phyloP scores from a whole-genome alignment of 2,329 filamentous ascomycete genomes.

The Hawksworthiomyces lignivorus region DNA sequence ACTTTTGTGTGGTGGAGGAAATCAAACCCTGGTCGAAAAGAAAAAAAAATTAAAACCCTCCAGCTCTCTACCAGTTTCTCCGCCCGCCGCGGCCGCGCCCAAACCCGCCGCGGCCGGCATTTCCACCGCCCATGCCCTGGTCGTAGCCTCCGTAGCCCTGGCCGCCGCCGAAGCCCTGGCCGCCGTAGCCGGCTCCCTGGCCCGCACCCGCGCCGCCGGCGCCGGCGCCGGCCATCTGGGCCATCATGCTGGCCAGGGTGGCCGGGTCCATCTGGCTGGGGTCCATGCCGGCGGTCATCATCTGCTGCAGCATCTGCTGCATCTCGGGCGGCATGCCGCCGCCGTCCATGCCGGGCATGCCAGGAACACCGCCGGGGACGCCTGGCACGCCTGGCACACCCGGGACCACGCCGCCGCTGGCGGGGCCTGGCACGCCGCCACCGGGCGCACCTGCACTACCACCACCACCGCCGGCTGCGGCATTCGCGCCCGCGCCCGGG shows the following conservation, averaged over 20 bases:
- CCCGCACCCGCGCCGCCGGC: conserved; percentile 37
- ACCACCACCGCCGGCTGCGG: conserved; percentile 19
- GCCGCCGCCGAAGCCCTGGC: conserved; percentile 34
- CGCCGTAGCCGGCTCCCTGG: conserved; percentile 32
- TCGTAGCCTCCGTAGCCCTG: conserved; percentile 29
- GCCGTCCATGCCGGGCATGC: conserved; percentile 29
- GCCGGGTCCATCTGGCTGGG: conserved; percentile 58
- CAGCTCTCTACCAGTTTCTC: conserved; percentile 14
- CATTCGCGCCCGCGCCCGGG: too few species aligned
- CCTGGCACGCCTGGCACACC: conserved; percentile 16
- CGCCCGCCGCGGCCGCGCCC: conserved; percentile 24
- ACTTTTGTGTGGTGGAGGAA: too few species aligned
- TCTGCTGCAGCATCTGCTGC: conserved; percentile 63
- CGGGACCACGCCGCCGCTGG: conserved; percentile 15
- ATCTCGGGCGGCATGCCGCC: conserved; percentile 55
- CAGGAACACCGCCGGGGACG: conserved; percentile 26
- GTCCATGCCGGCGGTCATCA: conserved; percentile 59
- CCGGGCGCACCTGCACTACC: background rate
- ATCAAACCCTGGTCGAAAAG: too few species aligned
- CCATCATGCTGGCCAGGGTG: conserved; percentile 52
- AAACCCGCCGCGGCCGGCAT: conserved; percentile 16
- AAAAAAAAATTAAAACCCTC: background rate
- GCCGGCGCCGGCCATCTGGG: conserved; percentile 42
- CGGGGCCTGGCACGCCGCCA: background rate
- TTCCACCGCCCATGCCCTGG: conserved; percentile 29